phyloP scores from a whole-genome alignment of 1,284 basidiomycete species.

The Sporisorium iseilematis-ciliati region DNA sequence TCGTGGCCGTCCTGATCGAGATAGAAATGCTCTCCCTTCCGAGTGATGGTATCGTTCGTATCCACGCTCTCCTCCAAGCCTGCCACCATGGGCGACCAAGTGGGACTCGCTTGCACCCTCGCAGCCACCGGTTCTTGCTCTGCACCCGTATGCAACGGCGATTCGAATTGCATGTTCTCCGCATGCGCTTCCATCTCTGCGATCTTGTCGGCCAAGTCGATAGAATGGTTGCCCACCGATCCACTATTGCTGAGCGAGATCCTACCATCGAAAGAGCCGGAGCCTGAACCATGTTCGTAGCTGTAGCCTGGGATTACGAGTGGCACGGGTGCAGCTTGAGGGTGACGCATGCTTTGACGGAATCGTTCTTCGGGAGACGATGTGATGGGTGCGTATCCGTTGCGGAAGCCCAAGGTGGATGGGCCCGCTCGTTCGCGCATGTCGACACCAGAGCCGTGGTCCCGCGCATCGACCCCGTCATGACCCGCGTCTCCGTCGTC shows the following conservation, averaged over 20 bases:
- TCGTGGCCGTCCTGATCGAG: constrained; percentile 14
- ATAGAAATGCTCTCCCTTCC: constrained; percentile 13
- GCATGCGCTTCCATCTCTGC: constrained; percentile 59
- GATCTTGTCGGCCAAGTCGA: constrained; percentile 54
- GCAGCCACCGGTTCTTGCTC: constrained; percentile 3
- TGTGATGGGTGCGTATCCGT: constrained; percentile 48
- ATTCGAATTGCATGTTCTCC: constrained; percentile 46
- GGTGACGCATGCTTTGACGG: constrained; percentile 49
- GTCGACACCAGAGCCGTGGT: constrained; percentile 34
- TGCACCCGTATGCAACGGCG: constrained; percentile 23
- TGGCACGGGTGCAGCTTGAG: constrained; percentile 24
- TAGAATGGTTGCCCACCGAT: constrained; percentile 30
- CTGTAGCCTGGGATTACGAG: constrained; percentile 20
- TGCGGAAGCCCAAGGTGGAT: constrained; percentile 46
- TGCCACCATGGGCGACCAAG: constrained; percentile 33
- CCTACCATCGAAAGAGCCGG: constrained; percentile 36
- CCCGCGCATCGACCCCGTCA: constrained; percentile 11
- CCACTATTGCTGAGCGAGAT: constrained; percentile 37
- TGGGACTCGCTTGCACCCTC: background rate
- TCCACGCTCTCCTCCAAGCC: constrained; percentile 27
- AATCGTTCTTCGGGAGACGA: constrained; percentile 44
- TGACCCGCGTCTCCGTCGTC: constrained; percentile 10
- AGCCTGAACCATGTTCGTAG: constrained; percentile 25
- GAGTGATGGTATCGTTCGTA: constrained; percentile 15
- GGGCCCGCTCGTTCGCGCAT: constrained; percentile 53